A percentile compares a stretch with the other conserved stretches of the same genome.
Conservation (phyloP, 805 yeast species). For the Lachancea sp. region DNA sequence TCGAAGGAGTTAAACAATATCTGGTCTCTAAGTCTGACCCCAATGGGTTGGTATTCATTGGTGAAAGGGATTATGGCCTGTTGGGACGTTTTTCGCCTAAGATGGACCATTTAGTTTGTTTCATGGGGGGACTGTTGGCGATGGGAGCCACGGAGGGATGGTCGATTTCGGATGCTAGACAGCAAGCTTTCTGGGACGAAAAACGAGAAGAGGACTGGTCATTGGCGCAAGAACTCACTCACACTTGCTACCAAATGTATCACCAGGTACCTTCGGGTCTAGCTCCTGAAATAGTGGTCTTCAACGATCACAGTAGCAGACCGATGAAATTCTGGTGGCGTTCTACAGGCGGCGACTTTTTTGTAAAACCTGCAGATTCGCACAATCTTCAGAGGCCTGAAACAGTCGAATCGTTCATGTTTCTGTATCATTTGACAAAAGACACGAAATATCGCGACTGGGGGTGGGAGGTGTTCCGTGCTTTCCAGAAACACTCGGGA, state of each 20-base stretch:
- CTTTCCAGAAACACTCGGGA: conserved; percentile 55
- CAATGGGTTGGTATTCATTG: conserved; percentile 57
- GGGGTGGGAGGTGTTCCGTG: conserved; percentile 82
- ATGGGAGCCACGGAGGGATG: conserved; percentile 81
- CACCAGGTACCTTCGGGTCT: conserved; percentile 68
- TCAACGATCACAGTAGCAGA: conserved; percentile 48
- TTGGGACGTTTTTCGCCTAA: conserved; percentile 53
- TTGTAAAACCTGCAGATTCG: conserved; percentile 61
- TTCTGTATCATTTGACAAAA: conserved; percentile 70
- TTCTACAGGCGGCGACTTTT: conserved; percentile 46
- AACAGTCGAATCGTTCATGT: conserved; percentile 82
- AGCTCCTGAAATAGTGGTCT: conserved; percentile 83
- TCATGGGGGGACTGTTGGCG: conserved; percentile 82
- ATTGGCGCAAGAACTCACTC: conserved; percentile 67
- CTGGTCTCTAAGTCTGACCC: conserved; percentile 58
- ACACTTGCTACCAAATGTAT: conserved; percentile 82
- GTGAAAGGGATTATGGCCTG: conserved; percentile 72
- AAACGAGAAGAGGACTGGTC: conserved; percentile 55
- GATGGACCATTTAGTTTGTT: conserved; percentile 92
- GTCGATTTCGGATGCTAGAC: conserved; percentile 48
- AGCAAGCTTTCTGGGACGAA: conserved; percentile 49
- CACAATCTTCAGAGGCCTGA: conserved; percentile 92
- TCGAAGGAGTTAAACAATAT: conserved; percentile 67
- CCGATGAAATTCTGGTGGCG: conserved; percentile 30
- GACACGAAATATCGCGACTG: conserved; percentile 78